Evolutionary conservation across 2,329 filamentous ascomycete genomes (phyloP), one percentile per base, ranked within the genome.

Genomic region (Gaeumannomyces tritici): DNA sequence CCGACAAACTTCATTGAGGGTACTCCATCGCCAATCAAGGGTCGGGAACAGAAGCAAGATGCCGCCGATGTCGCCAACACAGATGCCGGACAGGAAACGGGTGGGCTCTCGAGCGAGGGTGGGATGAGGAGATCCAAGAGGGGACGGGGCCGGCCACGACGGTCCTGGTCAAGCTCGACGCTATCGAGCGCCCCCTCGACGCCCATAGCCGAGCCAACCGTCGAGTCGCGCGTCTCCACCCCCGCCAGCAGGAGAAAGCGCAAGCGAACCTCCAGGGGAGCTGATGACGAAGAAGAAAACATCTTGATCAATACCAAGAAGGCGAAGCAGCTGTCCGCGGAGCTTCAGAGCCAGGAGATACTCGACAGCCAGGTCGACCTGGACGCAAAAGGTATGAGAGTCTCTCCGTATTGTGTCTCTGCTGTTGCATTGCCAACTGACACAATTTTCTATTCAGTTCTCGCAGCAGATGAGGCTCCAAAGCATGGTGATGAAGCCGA

Each of bases 251-350:
- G 66, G 54, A 68, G 64, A 61, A 74, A 73, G 63, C 68, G 73
- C 18, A 74, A 73, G 66, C 65, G 71, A 42, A 64, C 66, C 8
- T 70, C 71, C 7, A 69, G 66, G 54, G 62, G 60, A 9, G 61
- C 65, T 33, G 70, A 70, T 51, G 42, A 9, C 8, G 42, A 51
- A 28, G 27, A 51, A 28, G 27, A 57, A 24, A 33, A 26, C 35
- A 26, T 13, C 21, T 15, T n/a, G 6, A 60, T 63, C 51, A 65
- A 62, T 24, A 61, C 57, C 58, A 70, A 70, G 63, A 74, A 73
- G 67, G 67, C 67, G 26, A 69, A 67, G 54, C 66, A 65, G 31
- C 63, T 33, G 57, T 55, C 57, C 24, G 33, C 42, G 51, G 51
- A 51, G 27, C 59, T 51, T 51, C 42, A 13, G 61, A 63, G 18